Evolutionary conservation across 2,329 filamentous ascomycete species (phyloP), one percentile per base, ranked within the genome.

Genomic region (Colletotrichum magnum): DNA sequence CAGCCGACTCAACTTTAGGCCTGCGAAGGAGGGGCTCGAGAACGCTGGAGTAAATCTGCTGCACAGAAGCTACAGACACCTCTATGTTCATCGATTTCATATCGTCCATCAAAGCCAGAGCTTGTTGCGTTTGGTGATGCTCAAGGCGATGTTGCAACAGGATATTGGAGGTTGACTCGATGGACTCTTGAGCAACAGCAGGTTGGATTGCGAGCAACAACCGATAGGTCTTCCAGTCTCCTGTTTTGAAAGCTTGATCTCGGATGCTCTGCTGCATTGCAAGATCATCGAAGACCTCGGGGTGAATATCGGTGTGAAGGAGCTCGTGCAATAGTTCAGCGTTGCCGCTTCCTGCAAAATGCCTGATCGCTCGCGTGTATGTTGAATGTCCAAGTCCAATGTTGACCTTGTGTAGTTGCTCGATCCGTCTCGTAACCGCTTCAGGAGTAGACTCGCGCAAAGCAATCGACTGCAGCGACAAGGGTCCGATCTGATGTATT

Each of bases 391-490:
- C 85, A 32, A 94, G 82, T 0, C 84, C 82, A 36, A 97, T 92
- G 0, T 89, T 89, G 6, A 88, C 82, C 59, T 85, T 81, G 69
- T 87, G 83, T 3, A 97, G 83, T 62, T 89, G 85, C 28, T 84
- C 77, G 28, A 97, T 85, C 39, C 89, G 88, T 1, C 82, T 77
- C 26, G 84, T 75, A n/a, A 96, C 82, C 6, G 85, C 86, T 39
- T 85, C 80, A 0, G 89, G 78, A 10, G 86, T 86, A 2, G 82
- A 78, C 60, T 92, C 88, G 74, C 93, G 87, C 12, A 92, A 79
- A 4, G 91, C 93, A 78, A 97, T 89, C 53, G 95, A 91, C 72
- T 94, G 92, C 21, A 97, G 78, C 4, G 94, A 92, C 18, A 92
- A 82, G 0, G 94, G 92, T 0, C 94, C 94, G 71, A 97, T 91